Evolutionary conservation across 805 yeast genomes (phyloP), one percentile per base, ranked within the genome.

Genomic region (Yarrowia bubula): DNA sequence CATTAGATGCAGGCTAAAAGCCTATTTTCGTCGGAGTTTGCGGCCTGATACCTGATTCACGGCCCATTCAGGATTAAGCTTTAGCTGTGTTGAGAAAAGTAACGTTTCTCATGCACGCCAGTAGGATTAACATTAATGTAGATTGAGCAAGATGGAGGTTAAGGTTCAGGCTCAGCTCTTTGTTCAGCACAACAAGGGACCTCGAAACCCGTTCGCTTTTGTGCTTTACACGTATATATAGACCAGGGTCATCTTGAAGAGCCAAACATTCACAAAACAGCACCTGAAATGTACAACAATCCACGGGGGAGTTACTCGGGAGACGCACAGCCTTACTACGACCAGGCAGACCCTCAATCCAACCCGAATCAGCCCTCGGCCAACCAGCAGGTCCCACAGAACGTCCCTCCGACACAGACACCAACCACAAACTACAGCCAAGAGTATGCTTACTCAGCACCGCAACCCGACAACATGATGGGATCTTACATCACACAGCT

Each of bases 401-500:
- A 28, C 2, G n/a, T 1, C 31, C 13, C 32, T 22, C 22, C n/a
- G 6, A 3, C 17, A 22, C 6, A 32, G 5, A 14, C 33, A 44
- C 11, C 47, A 42, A 43, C 9, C 31, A 5, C 10, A 31, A 43
- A 13, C 47, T 10, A 13, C 47, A 43, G 9, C 47, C 32, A 18
- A 2, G 35, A 32, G 35, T 32, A 32, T 28, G 38, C 42, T 4
- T 51, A 37, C 43, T 22, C 42, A 0, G 33, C 32, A 4, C 43
- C 42, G 2, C 14, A 9, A 8, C 58, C 43, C 4, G 58, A 51
- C 10, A 33, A 37, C 10, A 51, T 51, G 58, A 51, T 51, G 43
- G 58, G 58, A n/a, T 51, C 58, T 9, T 51, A 51, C 58, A 38
- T 51, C 35, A 22, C 15, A 8, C 58, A 51, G 43, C 33, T 51